Base-by-base conservation (phyloP, 2,329 filamentous ascomycete genomes). In the Xylariaceae sp. region DNA sequence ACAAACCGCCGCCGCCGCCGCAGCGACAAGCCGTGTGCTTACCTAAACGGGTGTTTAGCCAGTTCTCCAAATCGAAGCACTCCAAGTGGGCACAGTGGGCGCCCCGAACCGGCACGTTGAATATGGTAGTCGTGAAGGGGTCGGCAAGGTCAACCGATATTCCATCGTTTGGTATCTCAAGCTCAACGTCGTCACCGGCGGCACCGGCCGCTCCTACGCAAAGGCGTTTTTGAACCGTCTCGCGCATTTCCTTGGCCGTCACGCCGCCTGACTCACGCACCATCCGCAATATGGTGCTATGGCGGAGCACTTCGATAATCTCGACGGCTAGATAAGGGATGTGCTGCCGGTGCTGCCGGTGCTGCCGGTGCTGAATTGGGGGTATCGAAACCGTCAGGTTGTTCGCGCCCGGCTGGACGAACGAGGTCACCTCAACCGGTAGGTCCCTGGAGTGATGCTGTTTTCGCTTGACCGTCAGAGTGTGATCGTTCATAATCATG, bases 51-150 rank as follows among this genome's bases (percentile, higher is more conserved):
- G 83, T 86, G 11, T 69, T 61, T 7, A 98, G 73, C 67, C 87
- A 97, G 1, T 77, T 89, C 14, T 84, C 74, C 6, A 96, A 76
- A 58, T 97, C 90, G 57, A 97, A 96, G 57, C 88, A 95, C 56
- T 96, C 87, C 24, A 83, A 67, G 57, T 98, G 90, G 16, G 68
- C 67, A 59, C 92, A 98, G 3, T 60, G 52, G 6, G 54, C 65
- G 17, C 87, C 81, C 18, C 89, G 81, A 2, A 82, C 86, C 1
- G 92, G 90, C 0, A 73, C 70, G 4, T 74, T 67, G 57, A 85
- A 88, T 9, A 92, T 71, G 9, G 56, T 64, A 1, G 73, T 67
- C 40, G 69, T 82, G 54, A 85, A 85, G 0, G 83, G 81, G 56
- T 87, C 83, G 1, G 77, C 67, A 11, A 88, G 63, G 43, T 80